Evolutionary conservation across 78 protist genomes (phyloP).

Genomic region (Mantamonas sphyraenae): DNA sequence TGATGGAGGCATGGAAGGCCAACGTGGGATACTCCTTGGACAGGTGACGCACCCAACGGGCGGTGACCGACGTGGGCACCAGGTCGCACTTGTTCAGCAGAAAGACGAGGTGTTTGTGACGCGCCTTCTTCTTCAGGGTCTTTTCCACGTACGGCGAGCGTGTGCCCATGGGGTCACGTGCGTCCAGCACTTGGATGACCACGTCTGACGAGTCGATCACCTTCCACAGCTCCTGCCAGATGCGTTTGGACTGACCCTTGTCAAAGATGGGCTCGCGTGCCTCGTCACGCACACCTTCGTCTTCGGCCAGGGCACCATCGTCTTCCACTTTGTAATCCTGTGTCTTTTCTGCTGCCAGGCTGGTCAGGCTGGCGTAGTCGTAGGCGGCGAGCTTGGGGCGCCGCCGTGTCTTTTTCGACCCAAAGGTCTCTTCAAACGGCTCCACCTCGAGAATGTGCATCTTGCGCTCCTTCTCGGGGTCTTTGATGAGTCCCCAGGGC

Average conservation of each 20-base stretch:
- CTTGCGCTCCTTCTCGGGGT: constrained; percentile 10
- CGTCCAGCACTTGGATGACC: constrained; percentile 84
- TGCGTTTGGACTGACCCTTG: constrained; percentile 90
- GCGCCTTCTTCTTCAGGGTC: constrained; percentile 46
- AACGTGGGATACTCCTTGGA: constrained; percentile 91
- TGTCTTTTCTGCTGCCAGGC: not conserved
- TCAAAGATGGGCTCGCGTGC: constrained; percentile 56
- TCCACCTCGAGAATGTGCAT: constrained; percentile 49
- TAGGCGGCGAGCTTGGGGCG: constrained; percentile 54
- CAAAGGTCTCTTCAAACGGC: constrained; percentile 81
- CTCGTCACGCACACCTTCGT: constrained; percentile 6
- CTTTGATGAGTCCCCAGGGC: constrained; percentile 56
- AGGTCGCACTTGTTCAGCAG: constrained; percentile 98
- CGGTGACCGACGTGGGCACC: constrained; percentile 94
- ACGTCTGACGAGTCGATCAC: constrained; percentile 88
- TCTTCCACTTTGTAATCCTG: constrained; percentile 26
- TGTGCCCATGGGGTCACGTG: constrained; percentile 98
- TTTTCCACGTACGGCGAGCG: constrained; percentile 56
- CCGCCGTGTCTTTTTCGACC: constrained; percentile 69
- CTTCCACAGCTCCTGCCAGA: constrained; percentile 93
- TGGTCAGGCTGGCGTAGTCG: not conserved
- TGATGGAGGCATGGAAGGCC: constrained; percentile 96
- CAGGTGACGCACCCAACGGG: constrained; percentile 77
- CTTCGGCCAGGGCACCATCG: constrained; percentile 51
- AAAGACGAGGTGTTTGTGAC: constrained; percentile 93